Conservation (phyloP, 768 basidiomycete species). For the Naganishia friedmannii region DNA sequence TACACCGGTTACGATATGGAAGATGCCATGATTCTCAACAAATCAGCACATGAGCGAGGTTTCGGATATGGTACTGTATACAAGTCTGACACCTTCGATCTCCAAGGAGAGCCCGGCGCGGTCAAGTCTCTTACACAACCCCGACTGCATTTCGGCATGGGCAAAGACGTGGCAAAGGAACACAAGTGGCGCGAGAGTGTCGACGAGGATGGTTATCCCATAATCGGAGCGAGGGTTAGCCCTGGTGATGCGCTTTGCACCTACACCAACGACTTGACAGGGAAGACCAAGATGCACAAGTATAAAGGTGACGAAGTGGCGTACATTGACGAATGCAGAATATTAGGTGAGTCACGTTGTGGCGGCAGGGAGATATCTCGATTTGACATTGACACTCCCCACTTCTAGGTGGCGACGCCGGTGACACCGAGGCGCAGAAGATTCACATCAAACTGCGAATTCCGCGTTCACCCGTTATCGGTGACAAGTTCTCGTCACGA, state of each 20-base stretch:
- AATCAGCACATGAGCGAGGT: conserved; percentile 95
- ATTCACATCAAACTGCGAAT: conserved; percentile 89
- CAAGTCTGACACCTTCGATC: conserved; percentile 86
- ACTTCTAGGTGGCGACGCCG: conserved; percentile 70
- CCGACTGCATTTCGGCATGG: conserved; percentile 85
- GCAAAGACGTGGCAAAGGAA: conserved; percentile 63
- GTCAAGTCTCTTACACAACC: conserved; percentile 59
- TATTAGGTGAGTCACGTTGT: conserved; percentile 65
- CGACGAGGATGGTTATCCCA: conserved; percentile 80
- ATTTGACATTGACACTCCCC: not conserved
- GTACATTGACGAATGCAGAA: conserved; percentile 83
- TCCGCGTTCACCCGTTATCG: conserved; percentile 91
- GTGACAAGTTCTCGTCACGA: conserved; percentile 98
- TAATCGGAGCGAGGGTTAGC: conserved; percentile 65
- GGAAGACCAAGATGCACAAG: conserved; percentile 78
- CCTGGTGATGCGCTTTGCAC: conserved; percentile 79
- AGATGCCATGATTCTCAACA: conserved; percentile 99
- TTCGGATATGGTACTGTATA: conserved; percentile 96
- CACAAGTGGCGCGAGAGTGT: conserved; percentile 57
- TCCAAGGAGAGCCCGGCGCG: conserved; percentile 73
- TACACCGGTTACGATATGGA: conserved; percentile 99
- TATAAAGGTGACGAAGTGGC: conserved; percentile 94
- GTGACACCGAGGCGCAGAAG: conserved; percentile 84
- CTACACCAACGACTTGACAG: conserved; percentile 79
- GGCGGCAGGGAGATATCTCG: not conserved